Base-by-base conservation (phyloP, 2,329 filamentous ascomycete species). In the Aureobasidium vineae region DNA sequence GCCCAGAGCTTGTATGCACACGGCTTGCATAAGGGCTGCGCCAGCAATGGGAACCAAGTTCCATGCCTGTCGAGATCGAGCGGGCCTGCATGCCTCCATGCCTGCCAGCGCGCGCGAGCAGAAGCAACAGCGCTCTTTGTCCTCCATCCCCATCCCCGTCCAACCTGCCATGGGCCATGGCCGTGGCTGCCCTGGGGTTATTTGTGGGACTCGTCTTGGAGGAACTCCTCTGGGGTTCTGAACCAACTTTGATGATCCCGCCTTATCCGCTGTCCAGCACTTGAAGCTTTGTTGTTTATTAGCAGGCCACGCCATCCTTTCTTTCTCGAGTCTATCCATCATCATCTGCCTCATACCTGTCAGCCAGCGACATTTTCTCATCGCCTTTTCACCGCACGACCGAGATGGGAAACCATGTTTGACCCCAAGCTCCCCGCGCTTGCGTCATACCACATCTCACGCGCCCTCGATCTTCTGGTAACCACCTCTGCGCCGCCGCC, bases 21-120 rank as follows among this genome's bases (percentile, higher is more conserved):
- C 54, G 54, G 54, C 54, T 59, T 59, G 54, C 54, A 59, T 59
- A 59, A 45, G 54, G 54, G 54, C 54, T 23, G 54, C 54, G 54
- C 54, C 54, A 45, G 54, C 38, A 59, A 59, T 45, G 40, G 38
- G 28, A 31, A 59, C 54, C 49, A 52, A 52, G 26, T 28, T 59
- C 54, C 3, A 59, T 26, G 21, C 3, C 28, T 57, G 21, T 41
- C 54, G 28, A 43, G 54, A 59, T 59, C 54, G 54, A 43, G 54
- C 54, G 40, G 38, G 1, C 40, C 19, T 59, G 54, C 54, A n/a
- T 33, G 40, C 54, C 54, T 57, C 19, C n/a, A 16, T 23, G 31
- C n/a, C 33, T 54, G 50, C 50, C 31, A 21, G 26, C 40, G 21
- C 8, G 40, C 26, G 54, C 38, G 16, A 45, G 5, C 40, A 45